A percentile compares a stretch with the other conserved stretches of the same genome.
phyloP scores from a whole-genome alignment of 148 eudicot species.

The Rhododendron williamsianum region DNA sequence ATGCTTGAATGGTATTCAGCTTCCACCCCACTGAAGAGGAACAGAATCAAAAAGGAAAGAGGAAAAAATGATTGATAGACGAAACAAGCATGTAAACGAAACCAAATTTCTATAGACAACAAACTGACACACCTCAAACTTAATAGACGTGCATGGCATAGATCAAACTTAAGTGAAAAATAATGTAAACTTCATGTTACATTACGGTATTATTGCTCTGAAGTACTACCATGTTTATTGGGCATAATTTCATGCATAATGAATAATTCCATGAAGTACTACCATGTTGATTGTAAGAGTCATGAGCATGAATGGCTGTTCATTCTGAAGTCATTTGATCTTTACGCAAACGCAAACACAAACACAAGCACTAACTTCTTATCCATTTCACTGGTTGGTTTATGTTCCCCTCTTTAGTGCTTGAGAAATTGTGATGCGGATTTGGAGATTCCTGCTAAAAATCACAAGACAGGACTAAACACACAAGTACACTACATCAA shows the following conservation, averaged over 20 bases:
- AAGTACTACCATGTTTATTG: not conserved
- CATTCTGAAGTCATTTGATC: not conserved
- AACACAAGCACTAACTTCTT: not conserved
- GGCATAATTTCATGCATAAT: not conserved
- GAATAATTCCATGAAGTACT: not conserved
- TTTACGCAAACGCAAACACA: not conserved
- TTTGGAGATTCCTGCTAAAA: not conserved
- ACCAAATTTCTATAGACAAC: not conserved
- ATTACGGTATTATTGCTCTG: not conserved
- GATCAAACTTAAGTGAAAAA: not conserved
- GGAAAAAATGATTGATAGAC: not conserved
- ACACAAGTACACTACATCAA: not conserved
- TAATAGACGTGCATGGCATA: not conserved
- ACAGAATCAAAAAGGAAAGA: not conserved
- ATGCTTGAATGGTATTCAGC: not conserved
- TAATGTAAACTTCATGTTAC: not conserved
- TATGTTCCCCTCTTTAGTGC: not conserved
- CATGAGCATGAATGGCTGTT: not conserved
- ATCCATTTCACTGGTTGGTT: not conserved
- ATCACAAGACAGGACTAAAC: not conserved
- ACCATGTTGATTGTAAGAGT: not conserved
- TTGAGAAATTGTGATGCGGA: not conserved
- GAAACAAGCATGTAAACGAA: not conserved
- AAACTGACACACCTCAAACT: not conserved
- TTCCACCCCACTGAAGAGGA: not conserved